Evolutionary conservation across 2,329 filamentous ascomycete genomes (phyloP), one percentile per base, ranked within the genome.

Genomic region (Diaporthe sp.): DNA sequence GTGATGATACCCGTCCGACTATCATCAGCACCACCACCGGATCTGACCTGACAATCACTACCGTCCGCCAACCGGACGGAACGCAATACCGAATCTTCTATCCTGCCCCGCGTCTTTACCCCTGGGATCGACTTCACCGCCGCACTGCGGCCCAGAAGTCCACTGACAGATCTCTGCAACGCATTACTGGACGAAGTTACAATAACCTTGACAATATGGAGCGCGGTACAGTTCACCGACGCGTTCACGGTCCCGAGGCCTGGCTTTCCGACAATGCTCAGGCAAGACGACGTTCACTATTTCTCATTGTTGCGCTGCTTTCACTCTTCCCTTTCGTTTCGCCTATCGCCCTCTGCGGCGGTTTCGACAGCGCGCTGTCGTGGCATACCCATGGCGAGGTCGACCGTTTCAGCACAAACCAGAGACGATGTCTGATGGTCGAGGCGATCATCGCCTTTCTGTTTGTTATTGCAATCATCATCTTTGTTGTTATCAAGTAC

Each of bases 321-420:
- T 86, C 85, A 25, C 72, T 87, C 1, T 83, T 90, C n/a, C 89
- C 89, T 0, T 86, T 90, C 65, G 80, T 88, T 13, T 85, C 87
- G 0, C 75, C 88, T 0, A 78, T 89, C 10, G 85, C 86, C 1
- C 82, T 88, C 37, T 82, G 79, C 13, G 87, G 88, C 15, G 83
- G 81, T 17, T 86, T 89, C 61, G 84, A 88, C 77, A 81, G 82
- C 0, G 84, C 84, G 0, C 83, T 90, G 39, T 84, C 84, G 9
- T 90, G 88, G 88, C 86, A 84, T 71, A 89, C 88, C 0, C 80
- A 83, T 2, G 88, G 89, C 8, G 85, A 88, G 78, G 83, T 85
- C 37, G 80, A 82, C 31, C 79, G 79, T 12, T 80, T 89, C 34
- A 86, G 81, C 17, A 82, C 80, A 62, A 79, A 81, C 37, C 85